Evolutionary conservation across 306 rosid species (phyloP).

Genomic region (Lablab purpureus): DNA sequence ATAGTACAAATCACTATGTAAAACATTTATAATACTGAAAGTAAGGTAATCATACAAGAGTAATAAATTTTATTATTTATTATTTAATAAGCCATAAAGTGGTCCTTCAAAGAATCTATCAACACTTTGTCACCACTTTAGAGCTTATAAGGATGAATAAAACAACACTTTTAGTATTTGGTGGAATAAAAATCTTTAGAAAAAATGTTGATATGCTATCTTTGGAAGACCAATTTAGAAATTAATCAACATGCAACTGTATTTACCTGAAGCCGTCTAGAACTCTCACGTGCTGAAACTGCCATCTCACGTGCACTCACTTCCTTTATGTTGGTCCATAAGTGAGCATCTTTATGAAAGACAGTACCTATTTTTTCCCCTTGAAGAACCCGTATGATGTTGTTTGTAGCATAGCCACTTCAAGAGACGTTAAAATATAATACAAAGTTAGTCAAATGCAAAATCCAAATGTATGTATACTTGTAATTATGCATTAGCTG

Average conservation of each 20-base stretch:
- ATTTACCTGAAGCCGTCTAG: slow-evolving; percentile 80
- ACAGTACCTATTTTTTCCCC: slow-evolving; percentile 90
- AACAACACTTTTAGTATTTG: background rate
- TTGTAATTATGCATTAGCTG: slow-evolving; percentile 23
- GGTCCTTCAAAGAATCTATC: background rate
- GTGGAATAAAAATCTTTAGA: background rate
- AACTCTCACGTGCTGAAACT: slow-evolving; percentile 76
- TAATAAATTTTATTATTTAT: background rate
- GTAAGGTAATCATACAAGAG: background rate
- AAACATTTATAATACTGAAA: background rate
- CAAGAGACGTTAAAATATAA: slow-evolving; percentile 30
- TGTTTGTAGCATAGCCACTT: slow-evolving; percentile 85
- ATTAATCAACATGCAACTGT: background rate
- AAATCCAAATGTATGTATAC: slow-evolving; percentile 24
- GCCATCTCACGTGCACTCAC: slow-evolving; percentile 84
- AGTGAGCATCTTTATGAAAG: slow-evolving; percentile 89
- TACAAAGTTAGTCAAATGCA: slow-evolving; percentile 43
- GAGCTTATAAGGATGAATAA: slow-evolving; percentile 26
- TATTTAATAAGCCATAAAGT: background rate
- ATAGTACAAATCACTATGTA: background rate
- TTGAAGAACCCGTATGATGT: slow-evolving; percentile 80
- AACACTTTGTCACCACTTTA: background rate
- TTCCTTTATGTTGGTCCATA: slow-evolving; percentile 73
- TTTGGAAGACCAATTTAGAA: background rate
- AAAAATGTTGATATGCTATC: background rate